Conservation (phyloP, 2,329 filamentous ascomycete genomes). For the Pseudogymnoascus sp. region DNA sequence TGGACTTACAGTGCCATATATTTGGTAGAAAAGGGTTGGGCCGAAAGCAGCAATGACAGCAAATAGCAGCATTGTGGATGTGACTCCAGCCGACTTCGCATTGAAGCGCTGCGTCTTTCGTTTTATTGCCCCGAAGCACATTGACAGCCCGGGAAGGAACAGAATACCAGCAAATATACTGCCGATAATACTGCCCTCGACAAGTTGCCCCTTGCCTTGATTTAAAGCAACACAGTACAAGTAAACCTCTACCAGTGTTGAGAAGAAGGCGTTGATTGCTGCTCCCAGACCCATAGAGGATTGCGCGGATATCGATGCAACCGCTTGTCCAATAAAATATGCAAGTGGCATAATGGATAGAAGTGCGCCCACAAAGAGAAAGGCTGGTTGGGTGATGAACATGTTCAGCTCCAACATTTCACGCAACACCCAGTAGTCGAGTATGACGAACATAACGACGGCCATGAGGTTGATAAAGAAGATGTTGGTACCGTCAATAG, state of each 20-base stretch:
- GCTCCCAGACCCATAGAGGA: conserved; percentile 97
- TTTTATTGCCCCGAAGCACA: conserved; percentile 98
- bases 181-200: conserved; percentile 94
- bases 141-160: conserved; percentile 88
- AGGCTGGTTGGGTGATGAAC: conserved; percentile 71
- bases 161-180: conserved; percentile 97
- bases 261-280: conserved; percentile 97
- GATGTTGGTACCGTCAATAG: conserved; percentile 95
- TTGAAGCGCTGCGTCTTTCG: conserved; percentile 98
- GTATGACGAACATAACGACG: conserved; percentile 87
- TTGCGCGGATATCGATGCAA: conserved; percentile 96
- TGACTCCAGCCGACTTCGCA: conserved; percentile 89
- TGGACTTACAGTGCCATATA: conserved; percentile 73
- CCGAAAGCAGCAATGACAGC: conserved; percentile 92
- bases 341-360: conserved; percentile 92
- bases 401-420: conserved; percentile 59
- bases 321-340: conserved; percentile 97
- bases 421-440: conserved; percentile 79
- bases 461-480: conserved; percentile 96
- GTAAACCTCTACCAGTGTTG: conserved; percentile 93
- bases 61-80: conserved; percentile 95
- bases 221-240: conserved; percentile 91
- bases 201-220: conserved; percentile 84
- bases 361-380: conserved; percentile 76
- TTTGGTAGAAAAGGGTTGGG: conserved; percentile 95